Evolutionary conservation across 78 protist species (phyloP), one percentile per base, ranked within the genome.

Genomic region (Guillardia theta): DNA sequence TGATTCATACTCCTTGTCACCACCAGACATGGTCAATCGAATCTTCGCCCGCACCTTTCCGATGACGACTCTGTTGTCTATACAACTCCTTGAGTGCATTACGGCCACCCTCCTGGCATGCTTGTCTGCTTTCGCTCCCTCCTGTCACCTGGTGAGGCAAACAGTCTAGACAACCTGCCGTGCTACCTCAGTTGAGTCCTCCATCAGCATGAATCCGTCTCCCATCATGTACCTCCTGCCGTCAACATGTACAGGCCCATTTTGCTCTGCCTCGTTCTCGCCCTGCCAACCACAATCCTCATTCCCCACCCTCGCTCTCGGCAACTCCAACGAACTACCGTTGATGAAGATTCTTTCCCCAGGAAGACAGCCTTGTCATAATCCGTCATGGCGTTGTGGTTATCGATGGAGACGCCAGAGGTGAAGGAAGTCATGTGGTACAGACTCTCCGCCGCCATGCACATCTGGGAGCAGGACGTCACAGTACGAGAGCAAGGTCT

Each of bases 181-280:
- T 33, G n/a, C n/a, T n/a, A n/a, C n/a, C n/a, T n/a, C n/a, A n/a
- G n/a, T n/a, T n/a, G n/a, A n/a, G 33, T 70, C 41, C 41, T 70
- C 83, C 33, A 33, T 70, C 10, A 70, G 41, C 83, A 70, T 70
- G 41, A 70, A 70, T 22, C 83, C 83, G 22, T 70, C 83, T 43
- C 83, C 83, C 83, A 70, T 70, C 83, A 70, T 33, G 83, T 70
- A 70, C 45, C 83, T 36, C 45, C 36, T 24, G 27, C 83, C 83
- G 6, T 70, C 83, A 12, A 70, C 45, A 18, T 70, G 83, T 43
- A 22, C 41, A 27, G 2, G 27, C 70, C 58, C 15, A 50, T 10
- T 50, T 10, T 10, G 15, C 1, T 24, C 39, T 1, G 4, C 3
- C 70, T 58, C 70, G 1, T 1, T 30, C 70, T 58, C 70, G 27